A percentile compares a stretch with the other conserved stretches of the same genome.
Evolutionary conservation across 2,329 filamentous ascomycete species (phyloP).

Genomic region (Arthrinium puccinioides): DNA sequence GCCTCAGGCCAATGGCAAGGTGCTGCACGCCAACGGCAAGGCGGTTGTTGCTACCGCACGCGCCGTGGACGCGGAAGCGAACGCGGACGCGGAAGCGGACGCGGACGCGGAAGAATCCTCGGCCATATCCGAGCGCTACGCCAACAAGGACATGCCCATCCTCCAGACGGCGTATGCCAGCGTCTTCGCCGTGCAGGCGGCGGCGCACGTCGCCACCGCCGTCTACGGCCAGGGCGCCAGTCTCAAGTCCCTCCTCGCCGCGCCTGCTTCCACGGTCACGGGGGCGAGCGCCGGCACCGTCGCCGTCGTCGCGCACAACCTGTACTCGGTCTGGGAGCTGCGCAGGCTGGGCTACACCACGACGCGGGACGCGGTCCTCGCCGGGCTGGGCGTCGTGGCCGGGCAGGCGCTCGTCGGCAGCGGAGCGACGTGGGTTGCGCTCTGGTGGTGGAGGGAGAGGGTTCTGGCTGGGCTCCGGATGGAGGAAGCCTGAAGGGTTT

Average conservation of each 20-base stretch:
- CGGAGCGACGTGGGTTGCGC: conserved; percentile 12
- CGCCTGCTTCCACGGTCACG: background rate
- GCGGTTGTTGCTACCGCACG: background rate
- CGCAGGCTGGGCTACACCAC: conserved; percentile 14
- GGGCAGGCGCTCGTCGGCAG: conserved; percentile 12
- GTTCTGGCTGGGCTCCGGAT: too few relatives aligned
- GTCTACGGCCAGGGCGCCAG: conserved; percentile 1
- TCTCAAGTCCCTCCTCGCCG: background rate
- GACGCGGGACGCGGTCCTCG: conserved; percentile 5
- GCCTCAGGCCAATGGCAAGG: too few relatives aligned
- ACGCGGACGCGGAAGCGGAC: background rate
- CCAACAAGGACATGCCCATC: conserved; percentile 4
- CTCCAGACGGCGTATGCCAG: conserved; percentile 6
- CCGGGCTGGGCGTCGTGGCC: background rate
- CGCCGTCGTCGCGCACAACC: background rate
- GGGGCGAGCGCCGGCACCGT: background rate
- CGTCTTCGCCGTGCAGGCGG: conserved; percentile 5
- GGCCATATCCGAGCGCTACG: too few relatives aligned
- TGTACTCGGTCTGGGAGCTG: conserved; percentile 16
- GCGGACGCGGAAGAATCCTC: too few relatives aligned
- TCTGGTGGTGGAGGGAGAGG: conserved; percentile 18
- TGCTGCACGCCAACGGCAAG: too few relatives aligned
- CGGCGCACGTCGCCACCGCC: conserved; percentile 5
- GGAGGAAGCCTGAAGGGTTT: too few relatives aligned
- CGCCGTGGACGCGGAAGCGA: background rate